Base-by-base conservation (phyloP, 352 stramenopile genomes). In the Pythium inflatum region DNA sequence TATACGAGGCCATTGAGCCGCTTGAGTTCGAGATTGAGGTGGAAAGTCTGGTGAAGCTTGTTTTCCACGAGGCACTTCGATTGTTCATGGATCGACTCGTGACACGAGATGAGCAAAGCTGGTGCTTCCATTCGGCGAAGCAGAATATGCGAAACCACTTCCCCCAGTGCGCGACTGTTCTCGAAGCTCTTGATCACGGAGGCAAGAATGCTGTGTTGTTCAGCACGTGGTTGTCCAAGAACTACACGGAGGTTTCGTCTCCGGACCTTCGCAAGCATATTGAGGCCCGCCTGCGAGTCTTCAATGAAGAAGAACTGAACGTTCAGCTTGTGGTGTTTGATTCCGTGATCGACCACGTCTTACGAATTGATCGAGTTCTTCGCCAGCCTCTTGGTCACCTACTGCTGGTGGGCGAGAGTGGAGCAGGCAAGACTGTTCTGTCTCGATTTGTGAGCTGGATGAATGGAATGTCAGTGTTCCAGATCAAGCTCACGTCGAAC, bases 371-470 rank as follows among this genome's bases (percentile, higher is more conserved):
- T 76, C 89, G 98, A 22, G 98, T 99, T 16, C 84, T 99, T 49
- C 88, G 97, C 31, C 98, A 99, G 74, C 97, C 98, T 7, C 96
- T 99, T 81, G 98, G 98, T 0, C 98, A 99, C 74, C 78, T 99
- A 60, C 81, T 99, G 16, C 79, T 99, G 27, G 98, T 99, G 33
- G 98, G 98, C 59, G 98, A 99, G 78, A 98, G 93, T 49, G 98
- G 98, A 25, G 97, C 97, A 14, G 98, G 98, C 56, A 99, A 99
- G 80, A 99, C 98, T 28, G 97, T 99, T 34, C 80, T 99, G 3
- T 99, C 95, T 24, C 97, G 98, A 45, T 99, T 99, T 78, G 98
- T 99, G 50, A 98, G 96, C 46, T 99, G 98, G 98, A 99, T 99
- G 97, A 99, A 99, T 66, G 98, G 98, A 24, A 97, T 99, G 67